Evolutionary conservation across 495 filamentous ascomycete species (phyloP), one percentile per base, ranked within the genome.

Genomic region (Penicillium tannophilum): DNA sequence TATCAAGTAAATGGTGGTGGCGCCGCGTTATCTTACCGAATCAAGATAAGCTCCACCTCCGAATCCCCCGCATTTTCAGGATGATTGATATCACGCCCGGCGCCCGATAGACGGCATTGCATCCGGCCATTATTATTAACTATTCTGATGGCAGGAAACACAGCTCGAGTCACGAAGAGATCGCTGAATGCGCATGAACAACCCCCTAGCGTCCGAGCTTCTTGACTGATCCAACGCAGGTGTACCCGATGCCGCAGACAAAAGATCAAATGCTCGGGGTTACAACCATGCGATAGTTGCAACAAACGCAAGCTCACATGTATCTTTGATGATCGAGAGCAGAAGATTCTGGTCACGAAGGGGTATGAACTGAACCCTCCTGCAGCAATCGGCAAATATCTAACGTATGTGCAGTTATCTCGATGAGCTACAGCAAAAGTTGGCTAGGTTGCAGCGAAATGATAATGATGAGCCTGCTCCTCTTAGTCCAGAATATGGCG

Each of bases 251-350:
- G 76, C 49, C 76, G 76, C 43, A 68, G 74, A 42, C 76, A 79
- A 47, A 79, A 79, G 55, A 77, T 78, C 57, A 78, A 74, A 56
- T 78, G 76, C 47, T 75, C 76, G 17, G 76, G 73, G 16, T 69
- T 69, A 6, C 67, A 72, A 56, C 75, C 76, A 8, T 79, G 76
- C 62, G 70, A 74, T 28, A 67, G 67, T 7, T 79, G 76, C 61
- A 76, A 55, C 50, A 79, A 76, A 54, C 72, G 73, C 31, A 76
- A 76, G n/a, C 58, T 79, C 24, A 56, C 69, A 0, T 77, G 74
- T 46, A 54, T 68, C 19, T 78, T 77, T 52, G 70, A 79, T 61
- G 69, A 73, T 44, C 65, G 70, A 9, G 70, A 76, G 41, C 74
- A 78, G 49, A 79, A 77, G 56, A 65, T 78, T 10, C 58, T 79